Base-by-base conservation (phyloP, 176 grass and related monocot genomes). In the Dactylis glomerata region DNA sequence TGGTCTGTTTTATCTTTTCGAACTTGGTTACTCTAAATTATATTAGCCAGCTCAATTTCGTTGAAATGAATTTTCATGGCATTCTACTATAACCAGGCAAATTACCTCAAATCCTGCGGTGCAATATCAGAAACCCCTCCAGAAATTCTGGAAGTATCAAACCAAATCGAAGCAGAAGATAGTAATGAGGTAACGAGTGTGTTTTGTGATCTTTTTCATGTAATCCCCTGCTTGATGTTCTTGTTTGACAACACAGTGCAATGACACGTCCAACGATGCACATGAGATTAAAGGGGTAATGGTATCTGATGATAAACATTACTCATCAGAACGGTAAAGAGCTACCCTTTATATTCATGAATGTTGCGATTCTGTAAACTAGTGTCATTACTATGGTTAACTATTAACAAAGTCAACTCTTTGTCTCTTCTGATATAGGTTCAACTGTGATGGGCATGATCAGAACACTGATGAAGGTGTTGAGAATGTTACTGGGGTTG, bases 31-130 rank as follows among this genome's bases (percentile, higher is more conserved):
- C 61, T 19, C 61, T 41, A 32, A 40, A 75, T 55, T 40, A 23
- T 24, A n/a, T 31, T 2, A 11, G 38, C 30, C 31, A 65, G 5
- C 4, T 42, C 15, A 70, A 69, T 59, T 6, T 49, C 9, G 1
- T 4, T 81, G 15, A 85, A 12, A 41, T 30, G 3, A 61, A 3
- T 1, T 81, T 70, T 65, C 28, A 20, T 80, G 76, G 5, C 13
- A 45, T 75, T 79, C 44, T 6, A 37, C 67, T 84, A 7, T 88
- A 59, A 78, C 46, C 76, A 95, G 91, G 89, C 77, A 56, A 90
- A 92, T 36, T 88, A 94, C 82, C 84, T 96, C 37, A 99, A 94
- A 82, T 90, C 88, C 4, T 95, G 89, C 75, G 92, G 90, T 3
- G 36, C 87, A 11, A 93, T 93, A 74, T 66, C 24, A 40, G 78